A percentile compares a stretch with the other conserved stretches of the same genome.
These are phyloP conservation scores for Pseudocercospora crystallina DNA, from an alignment of 2,329 filamentous ascomycete genomes.

Conservation along the genomic window DNA sequence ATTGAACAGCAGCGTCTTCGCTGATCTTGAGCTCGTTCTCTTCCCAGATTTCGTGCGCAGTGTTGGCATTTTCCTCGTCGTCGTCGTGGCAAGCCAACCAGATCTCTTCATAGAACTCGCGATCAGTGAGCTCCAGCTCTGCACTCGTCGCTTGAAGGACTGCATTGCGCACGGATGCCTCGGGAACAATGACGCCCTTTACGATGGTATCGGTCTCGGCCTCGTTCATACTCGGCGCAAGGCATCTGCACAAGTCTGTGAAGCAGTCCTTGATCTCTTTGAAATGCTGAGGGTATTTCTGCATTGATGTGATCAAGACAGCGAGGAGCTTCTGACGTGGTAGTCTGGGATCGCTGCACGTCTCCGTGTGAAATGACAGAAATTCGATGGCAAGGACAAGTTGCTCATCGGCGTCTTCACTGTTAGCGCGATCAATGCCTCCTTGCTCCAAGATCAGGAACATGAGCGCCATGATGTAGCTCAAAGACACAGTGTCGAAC, in stretches of 20 bases:
- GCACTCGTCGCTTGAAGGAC: conserved; percentile 86
- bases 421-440: conserved; percentile 65
- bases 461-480: conserved; percentile 81
- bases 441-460: conserved; percentile 76
- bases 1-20: conserved; percentile 58
- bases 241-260: conserved; percentile 77
- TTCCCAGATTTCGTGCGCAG: conserved; percentile 89
- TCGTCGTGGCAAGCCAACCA: conserved; percentile 94
- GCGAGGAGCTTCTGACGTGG: conserved; percentile 73
- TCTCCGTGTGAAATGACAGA: conserved; percentile 80
- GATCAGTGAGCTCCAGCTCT: conserved; percentile 86
- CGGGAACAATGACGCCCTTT: conserved; percentile 73
- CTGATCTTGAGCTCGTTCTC: conserved; percentile 78
- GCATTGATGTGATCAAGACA: conserved; percentile 77
- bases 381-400: conserved; percentile 86
- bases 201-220: conserved; percentile 75
- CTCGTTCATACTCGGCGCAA: conserved; percentile 75
- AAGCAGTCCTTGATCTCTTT: conserved; percentile 93
- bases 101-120: conserved; percentile 82
- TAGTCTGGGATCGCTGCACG: conserved; percentile 71
- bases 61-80: conserved; percentile 77
- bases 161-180: conserved; percentile 76
- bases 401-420: conserved; percentile 85
- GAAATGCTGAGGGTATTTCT: conserved; percentile 87
- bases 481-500: conserved; percentile 82